Percentiles rank a stretch among this genome's conserved stretches.
Conservation (phyloP, 2,329 filamentous ascomycete genomes). For the Phialophora tarda region DNA sequence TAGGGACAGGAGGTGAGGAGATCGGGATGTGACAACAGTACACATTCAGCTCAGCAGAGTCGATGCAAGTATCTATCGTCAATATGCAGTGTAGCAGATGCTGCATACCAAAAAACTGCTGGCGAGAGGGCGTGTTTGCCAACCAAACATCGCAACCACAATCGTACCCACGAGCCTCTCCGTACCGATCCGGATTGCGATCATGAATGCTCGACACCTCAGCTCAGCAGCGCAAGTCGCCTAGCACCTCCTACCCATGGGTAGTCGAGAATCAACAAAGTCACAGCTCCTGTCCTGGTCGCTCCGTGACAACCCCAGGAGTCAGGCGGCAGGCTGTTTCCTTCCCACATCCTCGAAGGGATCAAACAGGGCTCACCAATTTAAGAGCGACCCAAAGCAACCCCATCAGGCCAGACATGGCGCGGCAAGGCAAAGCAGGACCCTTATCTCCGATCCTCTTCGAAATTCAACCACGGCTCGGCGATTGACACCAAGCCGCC, state of each 20-base stretch:
- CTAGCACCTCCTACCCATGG: not conserved
- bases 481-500: not conserved
- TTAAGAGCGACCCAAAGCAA: too few relatives aligned
- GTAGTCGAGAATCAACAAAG: not conserved
- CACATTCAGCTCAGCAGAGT: not conserved
- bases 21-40: not conserved
- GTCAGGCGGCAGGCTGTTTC: not conserved
- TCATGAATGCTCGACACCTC: not conserved
- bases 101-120: not conserved
- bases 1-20: constrained; percentile 32
- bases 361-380: not conserved
- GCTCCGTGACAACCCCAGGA: not conserved
- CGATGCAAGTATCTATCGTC: not conserved
- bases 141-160: not conserved
- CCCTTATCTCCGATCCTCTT: not conserved
- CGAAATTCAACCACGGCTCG: not conserved
- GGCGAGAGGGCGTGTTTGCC: not conserved
- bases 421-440: not conserved
- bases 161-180: not conserved
- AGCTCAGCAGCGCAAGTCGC: not conserved
- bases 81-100: not conserved
- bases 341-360: not conserved
- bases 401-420: not conserved
- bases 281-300: not conserved
- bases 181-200: not conserved